These are phyloP conservation scores for Pythium dissotocum DNA, from an alignment of 352 stramenopile genomes.

Conservation along the genomic window DNA sequence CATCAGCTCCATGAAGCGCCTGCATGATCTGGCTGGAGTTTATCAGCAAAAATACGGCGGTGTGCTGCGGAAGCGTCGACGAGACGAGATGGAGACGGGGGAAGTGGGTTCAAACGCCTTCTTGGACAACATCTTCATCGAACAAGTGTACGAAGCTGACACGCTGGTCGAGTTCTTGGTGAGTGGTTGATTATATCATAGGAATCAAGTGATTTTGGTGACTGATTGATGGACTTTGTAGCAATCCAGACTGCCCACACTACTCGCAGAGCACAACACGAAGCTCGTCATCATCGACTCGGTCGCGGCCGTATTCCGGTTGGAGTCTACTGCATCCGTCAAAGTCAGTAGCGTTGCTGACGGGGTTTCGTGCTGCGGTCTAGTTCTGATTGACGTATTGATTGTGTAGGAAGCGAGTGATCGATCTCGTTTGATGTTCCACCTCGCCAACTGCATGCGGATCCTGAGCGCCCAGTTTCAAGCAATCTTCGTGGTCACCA, in stretches of 20 bases:
- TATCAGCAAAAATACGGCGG: conserved; percentile 48
- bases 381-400: conserved; percentile 3
- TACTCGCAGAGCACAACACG: conserved; percentile 72
- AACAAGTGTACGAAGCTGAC: conserved; percentile 72
- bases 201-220: background rate
- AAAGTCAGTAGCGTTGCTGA: conserved; percentile 35
- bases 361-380: background rate
- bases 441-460: conserved; percentile 82
- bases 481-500: conserved; percentile 75
- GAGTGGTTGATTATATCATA: background rate
- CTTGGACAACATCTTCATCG: conserved; percentile 77
- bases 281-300: conserved; percentile 84
- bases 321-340: conserved; percentile 65
- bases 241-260: conserved; percentile 64
- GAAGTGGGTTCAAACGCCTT: conserved; percentile 26
- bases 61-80: conserved; percentile 49
- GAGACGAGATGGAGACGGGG: conserved; percentile 25
- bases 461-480: conserved; percentile 80
- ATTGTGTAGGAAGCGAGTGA: conserved; percentile 58
- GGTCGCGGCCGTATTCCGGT: conserved; percentile 71
- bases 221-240: conserved; percentile 15
- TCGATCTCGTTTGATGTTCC: conserved; percentile 76
- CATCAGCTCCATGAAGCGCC: conserved; percentile 64
- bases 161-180: conserved; percentile 71
- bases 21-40: conserved; percentile 61